Percentiles rank a stretch among this genome's conserved stretches.
Evolutionary conservation across 345 rosid genomes (phyloP).

Genomic region (Heritiera littoralis): DNA sequence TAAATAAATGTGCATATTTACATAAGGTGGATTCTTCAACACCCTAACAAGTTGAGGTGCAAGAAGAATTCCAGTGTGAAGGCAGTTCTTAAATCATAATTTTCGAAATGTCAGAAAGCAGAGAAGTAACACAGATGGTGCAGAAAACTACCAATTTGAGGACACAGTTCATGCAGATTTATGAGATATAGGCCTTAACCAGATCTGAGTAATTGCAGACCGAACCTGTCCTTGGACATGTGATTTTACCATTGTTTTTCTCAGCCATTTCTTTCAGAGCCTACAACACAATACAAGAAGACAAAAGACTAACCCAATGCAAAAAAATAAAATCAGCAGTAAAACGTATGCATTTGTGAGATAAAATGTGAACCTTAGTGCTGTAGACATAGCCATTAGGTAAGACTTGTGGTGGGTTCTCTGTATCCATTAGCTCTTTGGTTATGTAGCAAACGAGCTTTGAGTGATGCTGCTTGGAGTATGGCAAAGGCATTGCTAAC

Average conservation of each 20-base stretch:
- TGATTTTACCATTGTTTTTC: slow-evolving; percentile 67
- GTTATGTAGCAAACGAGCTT: slow-evolving; percentile 97
- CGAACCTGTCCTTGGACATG: slow-evolving; percentile 79
- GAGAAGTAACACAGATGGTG: not conserved
- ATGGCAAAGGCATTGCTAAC: slow-evolving; percentile 80
- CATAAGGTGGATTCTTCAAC: slow-evolving; percentile 1
- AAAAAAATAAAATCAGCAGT: not conserved
- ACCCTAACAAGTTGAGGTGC: slow-evolving; percentile 6
- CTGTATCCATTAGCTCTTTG: slow-evolving; percentile 95
- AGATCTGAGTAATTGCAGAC: slow-evolving; percentile 68
- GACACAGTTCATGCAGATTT: slow-evolving; percentile 22
- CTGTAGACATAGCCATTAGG: slow-evolving; percentile 97
- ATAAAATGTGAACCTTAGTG: slow-evolving; percentile 61
- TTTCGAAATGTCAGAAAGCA: not conserved
- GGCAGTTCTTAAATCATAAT: not conserved
- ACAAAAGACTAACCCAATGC: not conserved
- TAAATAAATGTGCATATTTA: not conserved
- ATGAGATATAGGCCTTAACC: slow-evolving; percentile 91
- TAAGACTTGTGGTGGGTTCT: slow-evolving; percentile 96
- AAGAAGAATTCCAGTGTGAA: not conserved
- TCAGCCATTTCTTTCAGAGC: slow-evolving; percentile 94
- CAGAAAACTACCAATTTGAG: not conserved
- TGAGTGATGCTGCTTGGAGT: slow-evolving; percentile 94
- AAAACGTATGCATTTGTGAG: not conserved
- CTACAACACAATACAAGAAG: slow-evolving; percentile 35